Conservation (phyloP, 1,139 yeast species). For the Debaryomyces robertsiae region DNA sequence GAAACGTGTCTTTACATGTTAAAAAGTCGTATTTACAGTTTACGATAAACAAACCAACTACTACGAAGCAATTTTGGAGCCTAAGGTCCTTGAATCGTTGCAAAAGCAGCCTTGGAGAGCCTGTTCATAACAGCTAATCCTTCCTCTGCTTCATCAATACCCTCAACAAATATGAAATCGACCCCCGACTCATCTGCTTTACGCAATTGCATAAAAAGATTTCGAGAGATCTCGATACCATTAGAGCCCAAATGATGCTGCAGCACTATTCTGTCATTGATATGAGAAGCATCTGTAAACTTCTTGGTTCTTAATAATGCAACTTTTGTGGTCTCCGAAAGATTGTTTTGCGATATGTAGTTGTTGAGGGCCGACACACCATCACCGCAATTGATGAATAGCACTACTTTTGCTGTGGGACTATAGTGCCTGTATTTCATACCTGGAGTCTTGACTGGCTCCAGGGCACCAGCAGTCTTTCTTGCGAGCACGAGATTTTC, state of each 20-base stretch:
- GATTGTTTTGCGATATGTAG: conserved; percentile 26
- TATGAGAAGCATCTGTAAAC: conserved; percentile 31
- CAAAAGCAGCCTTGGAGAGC: conserved; percentile 79
- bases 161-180: conserved; percentile 72
- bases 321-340: conserved; percentile 26
- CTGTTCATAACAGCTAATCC: conserved; percentile 96
- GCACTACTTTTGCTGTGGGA: conserved; percentile 79
- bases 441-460: conserved; percentile 90
- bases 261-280: conserved; percentile 27
- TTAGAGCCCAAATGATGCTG: conserved; percentile 56
- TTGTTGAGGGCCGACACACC: conserved; percentile 35
- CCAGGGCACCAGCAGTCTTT: conserved; percentile 63
- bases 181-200: conserved; percentile 67
- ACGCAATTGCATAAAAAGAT: conserved; percentile 70
- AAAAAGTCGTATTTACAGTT: background rate
- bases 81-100: conserved; percentile 31
- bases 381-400: conserved; percentile 58
- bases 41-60: background rate
- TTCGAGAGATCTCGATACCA: conserved; percentile 69
- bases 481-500: conserved; percentile 61
- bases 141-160: conserved; percentile 67
- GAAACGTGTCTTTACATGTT: conserved; percentile 10
- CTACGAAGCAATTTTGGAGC: background rate
- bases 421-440: conserved; percentile 97
- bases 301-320: conserved; percentile 51